Conservation (phyloP, 1,284 basidiomycete species). For the Coniferiporia weirii region DNA sequence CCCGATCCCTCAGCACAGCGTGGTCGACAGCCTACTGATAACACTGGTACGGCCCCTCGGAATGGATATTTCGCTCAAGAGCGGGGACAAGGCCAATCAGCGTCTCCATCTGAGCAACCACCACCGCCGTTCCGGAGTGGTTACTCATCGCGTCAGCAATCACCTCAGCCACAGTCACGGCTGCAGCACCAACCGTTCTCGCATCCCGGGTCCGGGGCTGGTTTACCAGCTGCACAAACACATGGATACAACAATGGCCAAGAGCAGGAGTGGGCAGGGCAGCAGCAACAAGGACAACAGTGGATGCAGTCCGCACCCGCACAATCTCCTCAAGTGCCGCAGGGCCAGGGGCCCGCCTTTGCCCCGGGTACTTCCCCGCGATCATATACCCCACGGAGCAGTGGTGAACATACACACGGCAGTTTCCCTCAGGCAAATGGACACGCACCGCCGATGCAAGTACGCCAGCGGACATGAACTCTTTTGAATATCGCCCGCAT, state of each 20-base stretch:
- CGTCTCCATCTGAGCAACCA: constrained; percentile 33
- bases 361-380: constrained; percentile 9
- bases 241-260: constrained; percentile 1
- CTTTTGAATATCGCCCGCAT: background rate
- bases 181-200: constrained; percentile 39
- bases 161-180: constrained; percentile 35
- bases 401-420: constrained; percentile 11
- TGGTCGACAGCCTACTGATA: constrained; percentile 20
- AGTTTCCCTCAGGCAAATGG: constrained; percentile 8
- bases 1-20: constrained; percentile 24
- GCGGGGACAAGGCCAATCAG: constrained; percentile 10
- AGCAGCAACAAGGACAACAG: constrained; percentile 1
- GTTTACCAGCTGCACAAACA: constrained; percentile 7
- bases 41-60: constrained; percentile 4
- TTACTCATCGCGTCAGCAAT: constrained; percentile 32
- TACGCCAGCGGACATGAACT: background rate
- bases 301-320: constrained; percentile 14
- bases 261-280: constrained; percentile 8
- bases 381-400: constrained; percentile 17
- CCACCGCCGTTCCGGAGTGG: constrained; percentile 35
- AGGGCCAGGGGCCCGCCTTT: constrained; percentile 2
- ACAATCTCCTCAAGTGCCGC: constrained; percentile 1
- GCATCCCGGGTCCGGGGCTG: constrained; percentile 31
- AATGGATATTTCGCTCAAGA: constrained; percentile 20
- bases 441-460: constrained; percentile 13